Base-by-base conservation (phyloP, 2,329 filamentous ascomycete genomes). In the Diaporthe sp. region DNA sequence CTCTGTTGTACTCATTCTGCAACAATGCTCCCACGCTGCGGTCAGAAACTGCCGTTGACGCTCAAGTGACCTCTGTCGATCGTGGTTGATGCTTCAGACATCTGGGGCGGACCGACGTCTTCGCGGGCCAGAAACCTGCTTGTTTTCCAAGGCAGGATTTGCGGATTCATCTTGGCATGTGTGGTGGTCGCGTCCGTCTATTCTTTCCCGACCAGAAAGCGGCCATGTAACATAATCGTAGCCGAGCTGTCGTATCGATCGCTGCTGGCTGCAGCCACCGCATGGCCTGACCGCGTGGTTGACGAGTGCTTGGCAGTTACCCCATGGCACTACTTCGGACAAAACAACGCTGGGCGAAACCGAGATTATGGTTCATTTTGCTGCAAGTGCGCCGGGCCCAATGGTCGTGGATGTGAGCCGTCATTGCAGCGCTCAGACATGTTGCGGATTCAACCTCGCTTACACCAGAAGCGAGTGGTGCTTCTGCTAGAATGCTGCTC, bases 181-280 rank as follows among this genome's bases (percentile, higher is more conserved):
- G 51, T 30, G 4, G 35, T 37, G 44, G 61, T 50, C 44, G 61
- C 19, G 44, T 47, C 44, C 63, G 63, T 66, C 44, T 51, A 51
- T n/a, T 66, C 42, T 66, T 66, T 66, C 63, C 63, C 42, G 42
- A 65, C 61, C 42, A 65, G 42, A 47, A 32, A 35, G 15, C 42
- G 22, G 10, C 44, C 44, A 66, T 66, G 63, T 51, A 51, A 37
- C 63, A 51, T 66, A 2, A 25, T 51, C 63, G 63, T 35, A 66
- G 44, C 61, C 61, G 61, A 66, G 42, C 61, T 32, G 42, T 66
- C 61, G 61, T 66, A 66, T 66, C 61, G 61, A 51, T 66, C 61
- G 42, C 42, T 35, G 61, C 5, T n/a, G 27, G 10, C 42, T 50
- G 42, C 42, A 50, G 25, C 39, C 39, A 32, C 59, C 12, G 56